A percentile compares a stretch with the other conserved stretches of the same genome.
These are phyloP conservation scores for Allium sativum DNA, from an alignment of 106 monocot species.

Conservation along the genomic window DNA sequence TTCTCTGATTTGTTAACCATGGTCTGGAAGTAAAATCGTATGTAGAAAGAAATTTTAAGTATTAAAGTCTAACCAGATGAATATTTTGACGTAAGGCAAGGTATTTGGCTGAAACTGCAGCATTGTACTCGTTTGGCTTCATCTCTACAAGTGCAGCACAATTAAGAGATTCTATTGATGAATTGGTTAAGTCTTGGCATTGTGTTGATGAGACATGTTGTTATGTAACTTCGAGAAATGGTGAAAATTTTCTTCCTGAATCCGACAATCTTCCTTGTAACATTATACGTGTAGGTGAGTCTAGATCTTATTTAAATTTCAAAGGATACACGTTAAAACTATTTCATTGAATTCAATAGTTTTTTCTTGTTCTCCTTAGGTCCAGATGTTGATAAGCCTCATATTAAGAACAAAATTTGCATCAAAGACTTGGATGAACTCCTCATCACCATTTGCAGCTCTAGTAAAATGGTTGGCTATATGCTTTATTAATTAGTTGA, in stretches of 20 bases:
- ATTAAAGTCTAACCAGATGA: neutral
- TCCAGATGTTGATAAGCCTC: slow-evolving; percentile 6
- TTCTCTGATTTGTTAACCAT: neutral
- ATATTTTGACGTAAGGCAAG: slow-evolving; percentile 18
- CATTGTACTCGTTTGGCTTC: slow-evolving; percentile 20
- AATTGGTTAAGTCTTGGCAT: slow-evolving; percentile 12
- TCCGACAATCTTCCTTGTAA: slow-evolving; percentile 25
- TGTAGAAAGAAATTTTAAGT: neutral
- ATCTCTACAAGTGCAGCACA: slow-evolving; percentile 11
- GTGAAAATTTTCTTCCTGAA: slow-evolving; percentile 24
- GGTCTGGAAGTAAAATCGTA: neutral
- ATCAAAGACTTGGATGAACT: slow-evolving; percentile 48
- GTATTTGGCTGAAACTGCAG: slow-evolving; percentile 21
- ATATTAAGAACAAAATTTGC: slow-evolving; percentile 15
- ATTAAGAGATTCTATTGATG: slow-evolving; percentile 13
- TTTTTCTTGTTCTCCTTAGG: slow-evolving; percentile 21
- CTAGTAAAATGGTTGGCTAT: slow-evolving; percentile 52
- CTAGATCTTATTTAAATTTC: neutral
- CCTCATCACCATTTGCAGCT: slow-evolving; percentile 34
- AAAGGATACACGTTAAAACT: neutral
- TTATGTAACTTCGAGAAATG: slow-evolving; percentile 33
- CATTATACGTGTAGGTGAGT: slow-evolving; percentile 28
- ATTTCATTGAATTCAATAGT: neutral
- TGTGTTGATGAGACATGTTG: slow-evolving; percentile 18
- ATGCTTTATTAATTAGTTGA: neutral